Percentiles rank a stretch among this genome's conserved stretches.
Conservation (phyloP, 345 rosid species). For the Linum usitatissimum region DNA sequence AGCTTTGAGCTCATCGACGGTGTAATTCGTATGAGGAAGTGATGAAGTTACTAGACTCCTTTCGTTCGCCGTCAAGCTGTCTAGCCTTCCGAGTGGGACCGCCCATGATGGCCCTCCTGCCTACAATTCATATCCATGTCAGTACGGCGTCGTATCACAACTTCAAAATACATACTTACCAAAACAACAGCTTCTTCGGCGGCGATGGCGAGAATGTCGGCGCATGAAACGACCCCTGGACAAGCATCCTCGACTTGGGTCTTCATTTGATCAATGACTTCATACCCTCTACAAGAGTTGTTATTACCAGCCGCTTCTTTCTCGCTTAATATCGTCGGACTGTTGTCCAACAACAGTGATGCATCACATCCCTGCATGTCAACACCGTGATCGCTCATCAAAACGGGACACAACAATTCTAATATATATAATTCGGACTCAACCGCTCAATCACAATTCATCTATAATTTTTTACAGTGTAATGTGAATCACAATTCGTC, state of each 20-base stretch:
- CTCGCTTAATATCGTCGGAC: conserved; percentile 27
- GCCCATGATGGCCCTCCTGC: conserved; percentile 17
- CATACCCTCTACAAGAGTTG: conserved; percentile 45
- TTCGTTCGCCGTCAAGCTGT: conserved; percentile 8
- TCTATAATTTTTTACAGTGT: too few relatives aligned
- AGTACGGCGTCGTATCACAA: too few relatives aligned
- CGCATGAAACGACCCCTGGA: conserved; percentile 26
- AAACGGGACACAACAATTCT: too few relatives aligned
- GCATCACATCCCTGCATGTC: conserved; percentile 33
- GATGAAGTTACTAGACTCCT: conserved; percentile 1
- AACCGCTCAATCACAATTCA: too few relatives aligned
- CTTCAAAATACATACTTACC: neutral
- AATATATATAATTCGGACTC: too few relatives aligned
- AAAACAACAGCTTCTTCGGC: conserved; percentile 25
- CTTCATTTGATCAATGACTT: conserved; percentile 47
- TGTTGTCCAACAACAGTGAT: conserved; percentile 40
- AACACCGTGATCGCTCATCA: too few relatives aligned
- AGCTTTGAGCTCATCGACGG: neutral
- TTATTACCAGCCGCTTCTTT: conserved; percentile 38
- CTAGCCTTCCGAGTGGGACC: conserved; percentile 18
- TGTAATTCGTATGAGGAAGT: conserved; percentile 11
- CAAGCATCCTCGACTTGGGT: conserved; percentile 19
- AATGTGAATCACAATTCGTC: too few relatives aligned
- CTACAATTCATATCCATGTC: neutral
- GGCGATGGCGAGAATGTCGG: conserved; percentile 39